Evolutionary conservation across 371 early-diverging fungal species (phyloP).

Genomic region (Dinochytrium kinnereticum): DNA sequence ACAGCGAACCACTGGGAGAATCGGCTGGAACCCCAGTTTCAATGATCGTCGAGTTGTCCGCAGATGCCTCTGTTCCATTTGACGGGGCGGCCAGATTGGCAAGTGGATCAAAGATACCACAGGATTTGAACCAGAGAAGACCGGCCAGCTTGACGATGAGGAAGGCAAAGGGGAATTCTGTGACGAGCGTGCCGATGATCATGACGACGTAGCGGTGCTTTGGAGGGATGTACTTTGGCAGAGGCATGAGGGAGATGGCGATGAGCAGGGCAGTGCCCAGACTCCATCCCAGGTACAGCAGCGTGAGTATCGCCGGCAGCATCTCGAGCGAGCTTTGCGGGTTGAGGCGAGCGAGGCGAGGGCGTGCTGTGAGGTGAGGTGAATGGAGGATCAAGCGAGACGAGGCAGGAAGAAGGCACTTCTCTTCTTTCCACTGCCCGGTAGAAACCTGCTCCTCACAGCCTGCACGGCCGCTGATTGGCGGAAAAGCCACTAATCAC

Average conservation of each 20-base stretch:
- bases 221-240: constrained; percentile 14
- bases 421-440: too few relatives aligned
- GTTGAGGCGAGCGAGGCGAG: too few relatives aligned
- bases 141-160: constrained; percentile 25
- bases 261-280: constrained; percentile 24
- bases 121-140: constrained; percentile 16
- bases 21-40: neutral
- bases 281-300: constrained; percentile 21
- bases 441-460: too few relatives aligned
- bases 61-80: neutral
- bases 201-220: constrained; percentile 17
- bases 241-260: constrained; percentile 29
- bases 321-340: too few relatives aligned
- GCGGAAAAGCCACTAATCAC: too few relatives aligned
- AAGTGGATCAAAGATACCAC: constrained; percentile 20
- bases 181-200: constrained; percentile 30
- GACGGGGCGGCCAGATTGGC: neutral
- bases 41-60: neutral
- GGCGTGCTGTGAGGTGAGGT: too few relatives aligned
- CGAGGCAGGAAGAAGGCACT: too few relatives aligned
- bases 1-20: neutral
- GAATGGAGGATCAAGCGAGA: too few relatives aligned
- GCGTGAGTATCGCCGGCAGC: too few relatives aligned
- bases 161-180: constrained; percentile 35
- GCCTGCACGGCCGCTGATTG: too few relatives aligned